Evolutionary conservation across 805 yeast species (phyloP).

Genomic region (Saccharomycodes ludwigii): DNA sequence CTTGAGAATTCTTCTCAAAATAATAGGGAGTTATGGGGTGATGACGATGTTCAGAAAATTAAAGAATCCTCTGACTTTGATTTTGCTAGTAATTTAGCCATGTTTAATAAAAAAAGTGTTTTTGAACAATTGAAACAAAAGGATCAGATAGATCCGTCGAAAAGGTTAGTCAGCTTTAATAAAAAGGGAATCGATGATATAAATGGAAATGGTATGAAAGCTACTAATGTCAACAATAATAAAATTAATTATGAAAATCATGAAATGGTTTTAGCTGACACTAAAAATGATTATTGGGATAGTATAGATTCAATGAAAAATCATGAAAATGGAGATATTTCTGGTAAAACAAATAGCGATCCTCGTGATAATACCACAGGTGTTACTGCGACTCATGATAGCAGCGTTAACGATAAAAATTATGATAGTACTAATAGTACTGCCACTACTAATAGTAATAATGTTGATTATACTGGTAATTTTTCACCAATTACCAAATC

Average conservation of each 20-base stretch:
- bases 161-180: constrained; percentile 68
- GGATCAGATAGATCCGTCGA: constrained; percentile 48
- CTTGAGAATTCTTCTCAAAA: constrained; percentile 18
- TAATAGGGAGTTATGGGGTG: constrained; percentile 29
- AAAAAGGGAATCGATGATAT: constrained; percentile 27
- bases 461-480: constrained; percentile 11
- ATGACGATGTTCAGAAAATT: constrained; percentile 36
- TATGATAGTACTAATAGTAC: constrained; percentile 5
- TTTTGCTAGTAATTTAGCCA: constrained; percentile 66
- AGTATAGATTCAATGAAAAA: constrained; percentile 13
- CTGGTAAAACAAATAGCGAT: no score
- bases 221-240: neutral
- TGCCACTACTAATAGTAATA: constrained; percentile 10
- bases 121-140: constrained; percentile 60
- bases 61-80: constrained; percentile 59
- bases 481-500: constrained; percentile 24
- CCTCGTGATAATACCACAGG: no score
- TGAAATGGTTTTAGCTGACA: constrained; percentile 58
- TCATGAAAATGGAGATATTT: no score
- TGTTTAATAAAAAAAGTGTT: constrained; percentile 71
- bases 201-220: constrained; percentile 8
- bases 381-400: constrained; percentile 5
- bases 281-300: constrained; percentile 44
- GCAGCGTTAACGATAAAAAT: constrained; percentile 1
- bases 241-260: constrained; percentile 47